Evolutionary conservation across 768 basidiomycete genomes (phyloP).

Genomic region (Melanogaster broomeanus): DNA sequence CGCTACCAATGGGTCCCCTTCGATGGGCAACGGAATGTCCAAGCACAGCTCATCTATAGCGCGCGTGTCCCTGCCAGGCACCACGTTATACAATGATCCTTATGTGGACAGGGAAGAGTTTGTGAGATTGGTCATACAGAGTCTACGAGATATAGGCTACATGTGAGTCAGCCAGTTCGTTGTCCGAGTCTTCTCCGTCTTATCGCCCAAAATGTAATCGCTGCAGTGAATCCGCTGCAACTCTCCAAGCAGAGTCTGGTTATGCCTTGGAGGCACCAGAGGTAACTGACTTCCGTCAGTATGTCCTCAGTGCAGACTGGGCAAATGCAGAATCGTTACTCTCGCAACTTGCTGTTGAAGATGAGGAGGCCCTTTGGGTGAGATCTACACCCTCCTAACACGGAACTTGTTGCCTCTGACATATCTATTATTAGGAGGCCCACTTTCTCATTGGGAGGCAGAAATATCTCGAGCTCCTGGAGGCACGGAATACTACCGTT

Average conservation of each 20-base stretch:
- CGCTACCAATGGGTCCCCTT: constrained; percentile 38
- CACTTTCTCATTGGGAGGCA: constrained; percentile 90
- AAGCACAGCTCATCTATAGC: constrained; percentile 53
- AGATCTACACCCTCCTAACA: constrained; percentile 28
- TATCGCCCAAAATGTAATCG: constrained; percentile 14
- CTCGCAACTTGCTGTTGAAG: constrained; percentile 64
- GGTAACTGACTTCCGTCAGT: constrained; percentile 78
- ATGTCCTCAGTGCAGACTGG: constrained; percentile 83
- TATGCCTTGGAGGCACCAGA: constrained; percentile 79
- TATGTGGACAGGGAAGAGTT: constrained; percentile 87
- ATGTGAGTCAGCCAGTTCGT: constrained; percentile 42
- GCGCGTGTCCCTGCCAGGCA: constrained; percentile 69
- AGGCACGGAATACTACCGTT: constrained; percentile 73
- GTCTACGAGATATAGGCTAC: constrained; percentile 85
- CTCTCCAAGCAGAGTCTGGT: constrained; percentile 91
- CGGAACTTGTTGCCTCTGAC: constrained; percentile 17
- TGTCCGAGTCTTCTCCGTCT: constrained; percentile 6
- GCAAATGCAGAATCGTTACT: constrained; percentile 72
- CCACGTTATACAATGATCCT: constrained; percentile 76
- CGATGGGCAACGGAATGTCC: constrained; percentile 48
- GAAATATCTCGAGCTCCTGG: constrained; percentile 93
- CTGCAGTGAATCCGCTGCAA: constrained; percentile 81
- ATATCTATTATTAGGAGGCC: constrained; percentile 56
- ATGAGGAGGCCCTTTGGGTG: constrained; percentile 72
- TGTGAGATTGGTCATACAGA: constrained; percentile 86